phyloP scores from a whole-genome alignment of 345 rosid genomes.

The Odontarrhena argentea region DNA sequence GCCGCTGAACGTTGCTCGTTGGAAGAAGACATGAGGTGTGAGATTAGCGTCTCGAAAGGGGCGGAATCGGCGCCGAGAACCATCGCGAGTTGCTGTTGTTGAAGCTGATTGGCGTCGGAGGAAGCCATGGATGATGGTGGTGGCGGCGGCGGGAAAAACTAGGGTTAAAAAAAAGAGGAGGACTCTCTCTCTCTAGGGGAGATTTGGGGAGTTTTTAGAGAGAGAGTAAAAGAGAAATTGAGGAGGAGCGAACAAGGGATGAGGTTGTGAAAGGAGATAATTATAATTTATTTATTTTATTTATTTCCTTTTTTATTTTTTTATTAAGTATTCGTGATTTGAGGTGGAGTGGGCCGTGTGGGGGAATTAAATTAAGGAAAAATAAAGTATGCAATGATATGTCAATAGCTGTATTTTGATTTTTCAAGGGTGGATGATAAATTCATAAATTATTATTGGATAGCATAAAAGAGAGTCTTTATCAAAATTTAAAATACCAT shows the following conservation, averaged over 20 bases:
- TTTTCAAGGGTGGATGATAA: slow-evolving; percentile 19
- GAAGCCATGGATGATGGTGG: slow-evolving; percentile 64
- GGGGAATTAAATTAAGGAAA: slow-evolving; percentile 12
- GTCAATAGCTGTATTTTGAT: slow-evolving; percentile 35
- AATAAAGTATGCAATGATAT: slow-evolving; percentile 27
- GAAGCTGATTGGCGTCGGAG: slow-evolving; percentile 64
- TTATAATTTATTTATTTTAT: slow-evolving; percentile 10
- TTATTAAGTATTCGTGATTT: slow-evolving; percentile 32
- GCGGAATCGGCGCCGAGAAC: slow-evolving; percentile 79
- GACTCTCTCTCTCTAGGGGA: slow-evolving; percentile 30
- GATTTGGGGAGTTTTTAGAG: slow-evolving; percentile 29
- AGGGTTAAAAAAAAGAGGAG: slow-evolving; percentile 30
- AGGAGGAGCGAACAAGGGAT: slow-evolving; percentile 23
- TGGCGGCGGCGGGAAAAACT: slow-evolving; percentile 43
- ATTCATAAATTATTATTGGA: not conserved
- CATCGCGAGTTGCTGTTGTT: slow-evolving; percentile 82
- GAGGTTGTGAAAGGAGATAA: slow-evolving; percentile 35
- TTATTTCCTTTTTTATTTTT: not conserved
- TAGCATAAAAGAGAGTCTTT: too few species aligned
- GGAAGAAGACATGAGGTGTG: slow-evolving; percentile 88
- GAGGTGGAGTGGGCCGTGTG: slow-evolving; percentile 39
- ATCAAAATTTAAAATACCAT: too few species aligned
- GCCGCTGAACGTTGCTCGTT: slow-evolving; percentile 95
- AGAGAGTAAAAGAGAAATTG: slow-evolving; percentile 35
- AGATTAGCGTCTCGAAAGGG: slow-evolving; percentile 82